phyloP scores from a whole-genome alignment of 768 basidiomycete genomes.

The Boletus insuetus region DNA sequence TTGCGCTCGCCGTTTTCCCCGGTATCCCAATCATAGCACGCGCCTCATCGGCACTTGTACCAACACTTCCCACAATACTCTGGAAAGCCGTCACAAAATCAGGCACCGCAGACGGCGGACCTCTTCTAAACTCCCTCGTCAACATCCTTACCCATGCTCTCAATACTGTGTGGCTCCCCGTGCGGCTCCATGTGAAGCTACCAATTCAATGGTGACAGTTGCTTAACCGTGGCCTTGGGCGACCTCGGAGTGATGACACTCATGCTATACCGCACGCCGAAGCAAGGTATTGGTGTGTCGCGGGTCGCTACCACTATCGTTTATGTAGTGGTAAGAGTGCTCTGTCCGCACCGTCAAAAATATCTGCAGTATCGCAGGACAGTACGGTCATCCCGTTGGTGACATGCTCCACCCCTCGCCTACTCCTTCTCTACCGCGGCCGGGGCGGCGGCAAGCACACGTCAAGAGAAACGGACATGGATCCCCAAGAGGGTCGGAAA shows the following conservation, averaged over 20 bases:
- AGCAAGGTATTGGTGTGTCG: constrained; percentile 31
- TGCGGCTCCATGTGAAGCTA: constrained; percentile 7
- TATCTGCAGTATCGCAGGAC: constrained; percentile 2
- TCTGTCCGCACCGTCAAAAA: background rate
- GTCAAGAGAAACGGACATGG: constrained; percentile 7
- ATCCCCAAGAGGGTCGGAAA: constrained; percentile 23
- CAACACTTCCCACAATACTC: constrained; percentile 4
- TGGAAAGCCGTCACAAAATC: constrained; percentile 2
- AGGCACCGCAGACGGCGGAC: background rate
- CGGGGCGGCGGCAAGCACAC: background rate
- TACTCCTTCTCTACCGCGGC: constrained; percentile 40
- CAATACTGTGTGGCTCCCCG: constrained; percentile 13
- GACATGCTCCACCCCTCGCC: constrained; percentile 34
- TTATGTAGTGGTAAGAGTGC: constrained; percentile 22
- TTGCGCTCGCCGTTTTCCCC: constrained; percentile 10
- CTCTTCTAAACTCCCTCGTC: constrained; percentile 7
- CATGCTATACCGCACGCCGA: constrained; percentile 27
- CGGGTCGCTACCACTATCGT: constrained; percentile 26
- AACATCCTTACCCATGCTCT: constrained; percentile 11
- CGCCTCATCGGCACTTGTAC: background rate
- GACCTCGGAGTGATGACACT: constrained; percentile 1
- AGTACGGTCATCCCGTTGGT: constrained; percentile 22
- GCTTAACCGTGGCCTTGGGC: background rate
- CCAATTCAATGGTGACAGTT: constrained; percentile 11
- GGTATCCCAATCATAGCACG: constrained; percentile 6